Base-by-base conservation (phyloP, 306 rosid species). In the Dalbergia cultrata region DNA sequence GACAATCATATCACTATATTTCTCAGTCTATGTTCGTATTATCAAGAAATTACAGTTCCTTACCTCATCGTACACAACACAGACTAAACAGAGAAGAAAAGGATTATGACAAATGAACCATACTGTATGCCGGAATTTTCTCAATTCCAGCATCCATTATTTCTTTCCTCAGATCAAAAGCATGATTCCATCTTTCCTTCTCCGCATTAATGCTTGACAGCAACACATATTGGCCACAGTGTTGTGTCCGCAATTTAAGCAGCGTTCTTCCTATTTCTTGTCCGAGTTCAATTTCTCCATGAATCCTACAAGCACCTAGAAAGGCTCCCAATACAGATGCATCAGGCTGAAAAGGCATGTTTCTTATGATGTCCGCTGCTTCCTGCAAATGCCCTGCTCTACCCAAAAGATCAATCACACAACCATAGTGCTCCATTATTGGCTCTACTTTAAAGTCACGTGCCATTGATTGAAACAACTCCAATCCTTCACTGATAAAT, bases 341-440 rank as follows among this genome's bases (percentile, higher is more conserved):
- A 86, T 88, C 90, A 0, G 97, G 91, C 81, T 87, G 81, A 70
- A 89, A 79, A 78, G 96, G 94, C 98, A 94, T 90, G 49, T 80
- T 79, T 26, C 79, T 80, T 16, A 87, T 47, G 26, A 94, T 73
- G 5, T 80, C 86, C 31, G 85, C 76, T 58, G 98, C 97, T 82
- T 94, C 97, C 77, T 53, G 73, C 44, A 91, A 79, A 74, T 90
- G 83, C 17, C 95, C 97, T 43, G 97, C 97, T 83, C 88, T 87
- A 37, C 93, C 94, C 84, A 94, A 86, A 80, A 94, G 95, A 85
- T 90, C 94, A 85, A 88, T 82, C 82, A 89, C 81, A 18, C 97
- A 90, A 7, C 90, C 97, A 63, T 87, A 92, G 75, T 92, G 97
- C 78, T 92, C 89, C 91, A 88, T 83, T 33, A 73, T 31, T 3